A percentile compares a stretch with the other conserved stretches of the same genome.
These are phyloP conservation scores for Spencermartinsiella europaea DNA, from an alignment of 805 yeast species.

Conservation along the genomic window DNA sequence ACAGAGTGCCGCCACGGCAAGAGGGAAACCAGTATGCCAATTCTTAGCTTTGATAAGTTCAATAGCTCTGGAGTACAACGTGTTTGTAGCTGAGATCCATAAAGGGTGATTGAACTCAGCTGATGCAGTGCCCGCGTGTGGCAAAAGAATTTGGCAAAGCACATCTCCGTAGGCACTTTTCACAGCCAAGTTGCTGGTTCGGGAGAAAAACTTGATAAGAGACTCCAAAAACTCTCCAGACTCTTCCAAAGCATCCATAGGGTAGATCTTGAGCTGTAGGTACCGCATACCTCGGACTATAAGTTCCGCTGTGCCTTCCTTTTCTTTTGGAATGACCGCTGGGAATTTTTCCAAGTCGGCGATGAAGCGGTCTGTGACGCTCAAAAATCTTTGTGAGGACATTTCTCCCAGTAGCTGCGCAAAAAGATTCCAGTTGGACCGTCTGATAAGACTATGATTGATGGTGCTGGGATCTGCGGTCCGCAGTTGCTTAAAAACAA, in stretches of 20 bases:
- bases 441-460: constrained; percentile 65
- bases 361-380: constrained; percentile 89
- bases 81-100: constrained; percentile 79
- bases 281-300: constrained; percentile 91
- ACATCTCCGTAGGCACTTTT: constrained; percentile 82
- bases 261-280: constrained; percentile 70
- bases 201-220: constrained; percentile 72
- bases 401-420: constrained; percentile 86
- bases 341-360: constrained; percentile 88
- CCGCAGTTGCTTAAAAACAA: constrained; percentile 82
- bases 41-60: constrained; percentile 35
- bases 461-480: constrained; percentile 75
- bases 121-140: constrained; percentile 77
- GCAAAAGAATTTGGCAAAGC: constrained; percentile 64
- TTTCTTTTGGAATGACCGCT: constrained; percentile 40
- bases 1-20: constrained; percentile 68
- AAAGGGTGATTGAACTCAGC: constrained; percentile 96
- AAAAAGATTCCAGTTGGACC: constrained; percentile 90
- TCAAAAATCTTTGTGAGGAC: constrained; percentile 76
- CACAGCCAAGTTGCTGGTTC: constrained; percentile 59
- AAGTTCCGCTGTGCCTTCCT: constrained; percentile 60
- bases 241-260: constrained; percentile 87
- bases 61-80: constrained; percentile 48
- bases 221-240: constrained; percentile 86
- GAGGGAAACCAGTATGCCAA: constrained; percentile 64